Conservation (phyloP, 768 basidiomycete species). For the Suillus alpinus region DNA sequence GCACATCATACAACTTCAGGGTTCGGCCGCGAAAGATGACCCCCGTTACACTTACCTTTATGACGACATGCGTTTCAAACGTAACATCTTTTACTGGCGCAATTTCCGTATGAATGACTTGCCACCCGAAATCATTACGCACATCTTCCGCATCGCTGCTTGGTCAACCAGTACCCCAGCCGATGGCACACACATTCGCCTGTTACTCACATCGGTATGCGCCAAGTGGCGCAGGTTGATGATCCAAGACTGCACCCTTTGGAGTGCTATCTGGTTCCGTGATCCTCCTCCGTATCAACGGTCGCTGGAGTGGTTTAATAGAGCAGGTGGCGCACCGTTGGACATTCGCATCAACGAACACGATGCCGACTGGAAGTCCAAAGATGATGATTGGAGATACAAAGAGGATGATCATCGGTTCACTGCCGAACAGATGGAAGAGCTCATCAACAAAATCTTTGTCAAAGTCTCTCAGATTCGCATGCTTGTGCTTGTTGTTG, state of each 20-base stretch:
- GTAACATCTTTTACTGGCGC: conserved; percentile 32
- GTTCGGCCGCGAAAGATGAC: not conserved
- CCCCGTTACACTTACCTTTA: not conserved
- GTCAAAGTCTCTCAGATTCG: conserved; percentile 55
- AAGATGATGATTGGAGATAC: conserved; percentile 18
- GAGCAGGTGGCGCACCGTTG: conserved; percentile 52
- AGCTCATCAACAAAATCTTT: conserved; percentile 50
- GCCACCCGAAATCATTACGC: conserved; percentile 61
- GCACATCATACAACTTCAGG: not conserved
- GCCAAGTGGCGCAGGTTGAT: conserved; percentile 50
- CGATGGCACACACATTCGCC: conserved; percentile 37
- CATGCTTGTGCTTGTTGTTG: conserved; percentile 55
- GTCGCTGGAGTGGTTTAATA: conserved; percentile 54
- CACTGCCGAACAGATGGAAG: conserved; percentile 41
- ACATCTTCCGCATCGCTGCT: conserved; percentile 59
- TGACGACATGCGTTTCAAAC: conserved; percentile 14
- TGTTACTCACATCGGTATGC: conserved; percentile 59
- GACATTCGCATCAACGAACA: conserved; percentile 61
- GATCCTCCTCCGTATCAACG: conserved; percentile 48
- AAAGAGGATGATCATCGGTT: conserved; percentile 29
- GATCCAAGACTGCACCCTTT: conserved; percentile 48
- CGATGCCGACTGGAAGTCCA: conserved; percentile 16
- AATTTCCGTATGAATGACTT: conserved; percentile 60
- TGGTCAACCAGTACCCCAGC: conserved; percentile 46
- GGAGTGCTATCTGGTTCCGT: conserved; percentile 67